Percentiles rank a stretch among this genome's conserved stretches.
These are phyloP conservation scores for Pythium scleroteichum DNA, from an alignment of 352 stramenopile species.

Conservation along the genomic window DNA sequence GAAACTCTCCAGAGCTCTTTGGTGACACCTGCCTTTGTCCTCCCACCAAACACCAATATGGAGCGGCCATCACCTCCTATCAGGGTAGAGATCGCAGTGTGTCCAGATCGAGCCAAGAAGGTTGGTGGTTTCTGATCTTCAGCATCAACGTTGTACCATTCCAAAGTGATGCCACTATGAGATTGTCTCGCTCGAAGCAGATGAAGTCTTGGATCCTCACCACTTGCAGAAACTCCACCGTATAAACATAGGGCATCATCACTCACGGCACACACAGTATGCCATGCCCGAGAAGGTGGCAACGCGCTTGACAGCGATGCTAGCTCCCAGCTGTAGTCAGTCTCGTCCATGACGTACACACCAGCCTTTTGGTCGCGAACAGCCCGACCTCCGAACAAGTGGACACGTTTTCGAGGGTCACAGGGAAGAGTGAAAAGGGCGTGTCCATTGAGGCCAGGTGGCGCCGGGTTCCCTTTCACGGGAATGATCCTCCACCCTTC, in stretches of 20 bases:
- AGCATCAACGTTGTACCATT: constrained; percentile 2
- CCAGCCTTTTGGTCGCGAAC: constrained; percentile 56
- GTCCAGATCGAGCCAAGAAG: constrained; percentile 39
- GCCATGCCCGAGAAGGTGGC: constrained; percentile 60
- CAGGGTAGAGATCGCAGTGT: constrained; percentile 41
- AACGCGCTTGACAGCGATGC: constrained; percentile 25
- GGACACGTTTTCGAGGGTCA: constrained; percentile 27
- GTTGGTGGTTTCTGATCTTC: neutral
- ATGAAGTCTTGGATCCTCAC: constrained; percentile 52
- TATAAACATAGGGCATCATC: constrained; percentile 42
- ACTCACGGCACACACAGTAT: constrained; percentile 41
- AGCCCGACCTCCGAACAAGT: constrained; percentile 56
- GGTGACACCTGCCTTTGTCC: constrained; percentile 65
- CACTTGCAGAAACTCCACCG: constrained; percentile 56
- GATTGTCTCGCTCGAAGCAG: constrained; percentile 26
- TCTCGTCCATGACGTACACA: constrained; percentile 49
- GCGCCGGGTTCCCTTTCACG: constrained; percentile 68
- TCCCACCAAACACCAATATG: constrained; percentile 59
- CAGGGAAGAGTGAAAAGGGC: constrained; percentile 41
- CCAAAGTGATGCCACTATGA: neutral
- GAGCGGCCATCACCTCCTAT: constrained; percentile 4
- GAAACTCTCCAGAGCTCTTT: constrained; percentile 35
- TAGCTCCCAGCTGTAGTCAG: constrained; percentile 54
- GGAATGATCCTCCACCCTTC: constrained; percentile 44
- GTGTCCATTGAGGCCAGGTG: constrained; percentile 63